A percentile compares a stretch with the other conserved stretches of the same genome.
Evolutionary conservation across 257 asterid species (phyloP).

Genomic region (Capsicum chinense): DNA sequence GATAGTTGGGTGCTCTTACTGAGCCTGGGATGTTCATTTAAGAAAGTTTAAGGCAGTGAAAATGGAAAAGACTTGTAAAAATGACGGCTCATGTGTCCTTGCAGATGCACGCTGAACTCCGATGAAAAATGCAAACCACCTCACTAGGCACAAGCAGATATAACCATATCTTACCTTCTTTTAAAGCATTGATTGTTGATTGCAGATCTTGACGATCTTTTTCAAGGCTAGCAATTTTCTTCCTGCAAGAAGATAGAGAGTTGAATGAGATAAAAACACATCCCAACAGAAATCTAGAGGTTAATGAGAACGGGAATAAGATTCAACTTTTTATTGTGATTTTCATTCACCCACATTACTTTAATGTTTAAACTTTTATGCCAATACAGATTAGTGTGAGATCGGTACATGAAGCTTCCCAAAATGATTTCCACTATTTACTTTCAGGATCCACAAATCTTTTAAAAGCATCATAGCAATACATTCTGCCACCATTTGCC

Average conservation of each 20-base stretch:
- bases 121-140: not conserved
- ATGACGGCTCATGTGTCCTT: not conserved
- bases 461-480: constrained; percentile 10
- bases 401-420: not conserved
- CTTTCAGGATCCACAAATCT: not conserved
- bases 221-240: constrained; percentile 80
- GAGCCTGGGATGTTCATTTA: not conserved
- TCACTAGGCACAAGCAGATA: constrained; percentile 5
- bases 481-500: constrained; percentile 22
- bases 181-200: constrained; percentile 84
- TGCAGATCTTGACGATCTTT: constrained; percentile 90
- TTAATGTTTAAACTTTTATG: constrained; percentile 10
- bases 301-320: not conserved
- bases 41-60: constrained; percentile 14
- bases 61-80: constrained; percentile 17
- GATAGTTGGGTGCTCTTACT: not conserved
- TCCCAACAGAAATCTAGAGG: constrained; percentile 15
- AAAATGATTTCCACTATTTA: not conserved
- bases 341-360: not conserved
- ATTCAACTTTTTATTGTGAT: not conserved
- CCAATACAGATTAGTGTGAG: constrained; percentile 22
- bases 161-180: constrained; percentile 65
- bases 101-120: not conserved
- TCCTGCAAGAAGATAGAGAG: constrained; percentile 51
- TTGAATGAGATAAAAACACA: constrained; percentile 11